These are phyloP conservation scores for Chlorella vulgaris DNA, from an alignment of 139 green algal genomes.

Conservation along the genomic window DNA sequence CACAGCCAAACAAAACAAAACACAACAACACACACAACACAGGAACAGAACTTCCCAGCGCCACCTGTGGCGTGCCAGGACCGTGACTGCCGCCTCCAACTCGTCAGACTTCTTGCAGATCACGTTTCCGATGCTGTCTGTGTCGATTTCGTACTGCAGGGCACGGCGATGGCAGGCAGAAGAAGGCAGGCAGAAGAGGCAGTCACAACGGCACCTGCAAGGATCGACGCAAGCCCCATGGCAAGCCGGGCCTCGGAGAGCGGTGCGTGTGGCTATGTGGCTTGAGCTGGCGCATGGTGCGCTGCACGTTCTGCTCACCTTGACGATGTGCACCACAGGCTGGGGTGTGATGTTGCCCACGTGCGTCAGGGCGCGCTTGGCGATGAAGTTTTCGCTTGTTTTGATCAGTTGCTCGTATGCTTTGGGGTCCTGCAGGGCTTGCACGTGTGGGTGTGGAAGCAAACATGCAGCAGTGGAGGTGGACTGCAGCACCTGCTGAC, in stretches of 20 bases:
- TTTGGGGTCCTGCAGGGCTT: conserved; percentile 36
- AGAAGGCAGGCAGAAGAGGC: too few species aligned
- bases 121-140: conserved; percentile 67
- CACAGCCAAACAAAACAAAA: too few species aligned
- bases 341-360: conserved; percentile 35
- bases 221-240: too few species aligned
- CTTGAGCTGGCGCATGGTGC: background rate
- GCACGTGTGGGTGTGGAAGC: too few species aligned
- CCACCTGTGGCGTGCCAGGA: conserved; percentile 60
- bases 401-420: conserved; percentile 59
- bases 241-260: too few species aligned
- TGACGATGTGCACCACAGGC: conserved; percentile 72
- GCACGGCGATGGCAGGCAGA: too few species aligned
- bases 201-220: too few species aligned
- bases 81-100: conserved; percentile 53
- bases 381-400: conserved; percentile 62
- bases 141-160: conserved; percentile 63
- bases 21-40: background rate
- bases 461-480: too few species aligned
- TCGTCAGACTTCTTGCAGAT: conserved; percentile 71
- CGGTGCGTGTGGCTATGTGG: too few species aligned
- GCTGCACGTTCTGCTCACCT: too few species aligned
- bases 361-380: conserved; percentile 46
- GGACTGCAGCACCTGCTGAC: too few species aligned
- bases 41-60: background rate